A percentile compares a stretch with the other conserved stretches of the same genome.
These are phyloP conservation scores for Saitozyma podzolica DNA, from an alignment of 768 basidiomycete genomes.

Conservation along the genomic window DNA sequence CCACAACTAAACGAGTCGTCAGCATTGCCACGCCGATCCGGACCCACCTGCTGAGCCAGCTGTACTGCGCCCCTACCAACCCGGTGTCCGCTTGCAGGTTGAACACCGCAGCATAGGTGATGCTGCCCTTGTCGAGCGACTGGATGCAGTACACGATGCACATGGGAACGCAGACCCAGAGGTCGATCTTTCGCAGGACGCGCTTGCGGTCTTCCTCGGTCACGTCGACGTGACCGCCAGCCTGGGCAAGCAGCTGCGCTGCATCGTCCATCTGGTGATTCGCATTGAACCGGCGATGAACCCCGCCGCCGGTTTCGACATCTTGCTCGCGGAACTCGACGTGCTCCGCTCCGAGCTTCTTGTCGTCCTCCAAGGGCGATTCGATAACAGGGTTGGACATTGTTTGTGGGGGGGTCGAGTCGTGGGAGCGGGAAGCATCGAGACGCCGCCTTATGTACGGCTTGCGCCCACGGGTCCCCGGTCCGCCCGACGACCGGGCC, in stretches of 20 bases:
- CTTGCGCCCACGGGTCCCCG: too few species aligned
- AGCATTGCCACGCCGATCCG: background rate
- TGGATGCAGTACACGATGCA: constrained; percentile 20
- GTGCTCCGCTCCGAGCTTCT: constrained; percentile 14
- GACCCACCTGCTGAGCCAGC: constrained; percentile 55
- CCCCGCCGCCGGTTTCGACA: too few species aligned
- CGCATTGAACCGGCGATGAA: too few species aligned
- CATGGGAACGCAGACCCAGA: background rate
- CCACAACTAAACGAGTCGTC: background rate
- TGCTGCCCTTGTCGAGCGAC: constrained; percentile 52
- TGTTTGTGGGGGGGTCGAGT: too few species aligned
- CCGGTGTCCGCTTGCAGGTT: constrained; percentile 49
- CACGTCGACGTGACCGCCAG: constrained; percentile 19
- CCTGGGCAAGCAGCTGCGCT: constrained; percentile 8
- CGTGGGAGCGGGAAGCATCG: too few species aligned
- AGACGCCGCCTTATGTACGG: too few species aligned
- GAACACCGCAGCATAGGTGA: constrained; percentile 54
- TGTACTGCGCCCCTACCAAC: constrained; percentile 55
- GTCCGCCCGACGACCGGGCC: too few species aligned
- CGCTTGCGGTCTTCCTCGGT: constrained; percentile 15
- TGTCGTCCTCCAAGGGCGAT: constrained; percentile 17
- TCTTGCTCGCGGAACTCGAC: constrained; percentile 8
- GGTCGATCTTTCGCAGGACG: constrained; percentile 19
- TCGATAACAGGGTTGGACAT: too few species aligned
- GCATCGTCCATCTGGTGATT: constrained; percentile 14